Conservation (phyloP, 345 rosid species). For the Boechera retrofracta region DNA sequence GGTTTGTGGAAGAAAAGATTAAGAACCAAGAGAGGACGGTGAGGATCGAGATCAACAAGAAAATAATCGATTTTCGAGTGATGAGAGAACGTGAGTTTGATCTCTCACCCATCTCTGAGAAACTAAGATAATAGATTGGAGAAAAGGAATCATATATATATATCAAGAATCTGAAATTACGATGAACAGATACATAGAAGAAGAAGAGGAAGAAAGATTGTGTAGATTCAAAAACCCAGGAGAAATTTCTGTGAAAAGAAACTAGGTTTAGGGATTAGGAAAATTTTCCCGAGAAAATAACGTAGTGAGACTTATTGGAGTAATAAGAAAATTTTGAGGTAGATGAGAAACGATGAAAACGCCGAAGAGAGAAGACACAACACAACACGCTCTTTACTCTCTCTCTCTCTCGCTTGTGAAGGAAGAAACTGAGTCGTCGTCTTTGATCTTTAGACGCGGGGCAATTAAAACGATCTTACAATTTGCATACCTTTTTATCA, state of each 20-base stretch:
- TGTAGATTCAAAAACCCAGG: constrained; percentile 24
- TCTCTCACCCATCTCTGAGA: constrained; percentile 64
- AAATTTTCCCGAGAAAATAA: constrained; percentile 2
- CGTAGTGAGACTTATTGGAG: background rate
- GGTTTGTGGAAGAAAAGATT: constrained; percentile 60
- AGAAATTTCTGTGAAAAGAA: background rate
- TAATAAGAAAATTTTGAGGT: constrained; percentile 26
- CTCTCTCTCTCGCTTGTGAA: constrained; percentile 33
- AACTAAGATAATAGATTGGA: constrained; percentile 30
- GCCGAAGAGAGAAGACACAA: constrained; percentile 18
- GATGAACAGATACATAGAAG: background rate
- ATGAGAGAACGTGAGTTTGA: constrained; percentile 43
- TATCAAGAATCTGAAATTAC: constrained; percentile 21
- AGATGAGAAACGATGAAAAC: constrained; percentile 49
- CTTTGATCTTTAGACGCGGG: constrained; percentile 52
- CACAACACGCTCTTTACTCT: constrained; percentile 29
- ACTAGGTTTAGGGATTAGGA: background rate
- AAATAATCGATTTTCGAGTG: constrained; percentile 55
- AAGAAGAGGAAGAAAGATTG: constrained; percentile 30
- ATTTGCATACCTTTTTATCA: background rate
- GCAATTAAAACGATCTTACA: constrained; percentile 19
- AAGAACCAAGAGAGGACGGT: constrained; percentile 76
- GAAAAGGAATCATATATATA: constrained; percentile 37
- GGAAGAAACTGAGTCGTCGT: constrained; percentile 48
- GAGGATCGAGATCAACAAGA: constrained; percentile 57